phyloP scores from a whole-genome alignment of 2,329 filamentous ascomycete genomes.

The Aspergillus nomiae region DNA sequence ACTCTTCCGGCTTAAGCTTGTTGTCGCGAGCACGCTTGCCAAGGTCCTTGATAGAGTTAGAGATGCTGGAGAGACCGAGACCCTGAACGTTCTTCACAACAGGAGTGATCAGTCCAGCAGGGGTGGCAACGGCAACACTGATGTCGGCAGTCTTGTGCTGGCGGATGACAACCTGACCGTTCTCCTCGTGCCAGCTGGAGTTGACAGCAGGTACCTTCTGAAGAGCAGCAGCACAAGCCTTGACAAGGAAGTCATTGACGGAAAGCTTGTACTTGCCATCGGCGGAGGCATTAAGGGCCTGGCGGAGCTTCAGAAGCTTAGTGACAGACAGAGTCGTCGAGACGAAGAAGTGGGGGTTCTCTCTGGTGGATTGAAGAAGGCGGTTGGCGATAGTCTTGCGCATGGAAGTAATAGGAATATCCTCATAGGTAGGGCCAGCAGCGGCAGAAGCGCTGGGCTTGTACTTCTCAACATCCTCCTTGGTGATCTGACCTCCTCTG shows the following conservation, averaged over 20 bases:
- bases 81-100: slow-evolving; percentile 89
- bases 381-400: slow-evolving; percentile 96
- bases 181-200: slow-evolving; percentile 83
- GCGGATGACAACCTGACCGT: slow-evolving; percentile 77
- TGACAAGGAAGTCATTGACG: slow-evolving; percentile 99
- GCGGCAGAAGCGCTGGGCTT: slow-evolving; percentile 57
- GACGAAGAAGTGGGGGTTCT: slow-evolving; percentile 99
- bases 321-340: slow-evolving; percentile 85
- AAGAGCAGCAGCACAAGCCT: slow-evolving; percentile 85
- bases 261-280: slow-evolving; percentile 98
- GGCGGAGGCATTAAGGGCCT: slow-evolving; percentile 83
- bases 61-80: slow-evolving; percentile 87
- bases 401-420: slow-evolving; percentile 85
- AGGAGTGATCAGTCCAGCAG: slow-evolving; percentile 91
- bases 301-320: slow-evolving; percentile 95
- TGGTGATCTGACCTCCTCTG: slow-evolving; percentile 81
- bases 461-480: slow-evolving; percentile 90
- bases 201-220: slow-evolving; percentile 95
- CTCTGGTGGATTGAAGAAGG: slow-evolving; percentile 82
- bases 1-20: slow-evolving; percentile 99
- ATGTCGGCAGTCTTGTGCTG: slow-evolving; percentile 93
- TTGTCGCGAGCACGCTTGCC: slow-evolving; percentile 93
- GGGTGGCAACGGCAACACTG: slow-evolving; percentile 92
- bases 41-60: slow-evolving; percentile 87
- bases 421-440: slow-evolving; percentile 72